Base-by-base conservation (phyloP, 108 stramenopile species). In the Licmophora abbreviata region DNA sequence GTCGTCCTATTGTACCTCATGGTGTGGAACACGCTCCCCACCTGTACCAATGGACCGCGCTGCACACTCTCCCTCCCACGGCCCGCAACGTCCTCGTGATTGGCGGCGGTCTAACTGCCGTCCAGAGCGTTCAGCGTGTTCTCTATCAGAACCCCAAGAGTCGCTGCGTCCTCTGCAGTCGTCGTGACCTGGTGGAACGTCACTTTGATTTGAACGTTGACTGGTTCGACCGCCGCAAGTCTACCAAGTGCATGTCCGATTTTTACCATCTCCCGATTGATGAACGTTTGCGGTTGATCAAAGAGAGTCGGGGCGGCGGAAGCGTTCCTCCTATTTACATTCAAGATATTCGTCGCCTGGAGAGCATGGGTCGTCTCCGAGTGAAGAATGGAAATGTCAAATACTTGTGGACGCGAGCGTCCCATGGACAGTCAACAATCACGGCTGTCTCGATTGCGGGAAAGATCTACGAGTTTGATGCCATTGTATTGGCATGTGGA, bases 51-150 rank as follows among this genome's bases (percentile, higher is more conserved):
- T 35, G 31, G 33, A 4, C 44, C 45, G 42, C 30, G 29, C 32
- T 24, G 4, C 27, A 69, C 2, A 28, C 30, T 58, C 33, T 17
- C 2, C 18, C 35, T 20, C 10, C 23, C 1, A 24, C 12, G n/a
- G 44, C 8, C 1, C 18, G 30, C 41, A 14, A 20, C 1, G 66
- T 82, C 0, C 40, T 86, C 24, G 84, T 86, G 0, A 64, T 86
- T 1, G 84, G 84, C 9, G 84, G 84, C 10, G 84, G 84, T 14
- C 47, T 86, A 12, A 82, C 79, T 12, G 84, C 84, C 17, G 80
- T 79, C 0, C 84, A 86, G 56, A 59, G 56, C 15, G 80, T 75
- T 7, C 76, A 63, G 26, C 62, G 66, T 12, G 45, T 36, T 1
- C 29, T 21, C 0, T 51, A 48, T 1, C 44, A 44, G 41, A 37